These are phyloP conservation scores for Zygosaccharomyces sapae DNA, from an alignment of 1,139 yeast genomes.

Conservation along the genomic window DNA sequence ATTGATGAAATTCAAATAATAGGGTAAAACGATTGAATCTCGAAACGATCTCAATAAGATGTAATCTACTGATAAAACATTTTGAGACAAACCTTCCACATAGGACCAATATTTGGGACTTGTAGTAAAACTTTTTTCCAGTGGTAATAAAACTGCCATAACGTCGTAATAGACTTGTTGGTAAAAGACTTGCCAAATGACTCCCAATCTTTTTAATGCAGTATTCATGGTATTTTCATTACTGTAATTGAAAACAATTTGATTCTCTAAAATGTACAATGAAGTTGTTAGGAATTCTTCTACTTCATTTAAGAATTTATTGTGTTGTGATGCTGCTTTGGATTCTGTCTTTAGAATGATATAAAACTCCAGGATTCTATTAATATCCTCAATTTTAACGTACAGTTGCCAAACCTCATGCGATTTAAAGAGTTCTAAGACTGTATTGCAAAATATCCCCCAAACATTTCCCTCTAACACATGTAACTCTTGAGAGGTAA, in stretches of 20 bases:
- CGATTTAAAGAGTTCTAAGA: conserved; percentile 31
- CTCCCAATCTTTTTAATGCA: conserved; percentile 38
- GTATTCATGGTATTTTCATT: conserved; percentile 33
- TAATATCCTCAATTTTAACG: conserved; percentile 40
- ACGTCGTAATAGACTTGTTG: conserved; percentile 52
- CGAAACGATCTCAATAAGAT: conserved; percentile 43
- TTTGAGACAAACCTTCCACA: conserved; percentile 38
- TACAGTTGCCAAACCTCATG: conserved; percentile 34
- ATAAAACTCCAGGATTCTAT: conserved; percentile 37
- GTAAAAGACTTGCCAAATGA: conserved; percentile 55
- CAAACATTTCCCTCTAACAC: conserved; percentile 34
- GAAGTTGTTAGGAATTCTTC: conserved; percentile 46
- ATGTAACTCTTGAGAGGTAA: conserved; percentile 31
- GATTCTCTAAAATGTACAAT: conserved; percentile 42
- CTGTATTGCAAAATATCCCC: conserved; percentile 33
- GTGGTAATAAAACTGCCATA: conserved; percentile 56
- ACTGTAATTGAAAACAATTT: conserved; percentile 34
- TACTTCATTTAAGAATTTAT: conserved; percentile 41
- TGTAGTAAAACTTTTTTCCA: conserved; percentile 39
- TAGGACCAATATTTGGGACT: conserved; percentile 28
- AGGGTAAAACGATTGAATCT: conserved; percentile 47
- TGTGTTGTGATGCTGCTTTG: conserved; percentile 24
- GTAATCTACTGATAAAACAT: conserved; percentile 34
- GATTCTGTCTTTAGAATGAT: conserved; percentile 27
- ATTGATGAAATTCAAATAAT: conserved; percentile 40